phyloP scores from a whole-genome alignment of 352 stramenopile genomes.

The Globisporangium parvum region DNA sequence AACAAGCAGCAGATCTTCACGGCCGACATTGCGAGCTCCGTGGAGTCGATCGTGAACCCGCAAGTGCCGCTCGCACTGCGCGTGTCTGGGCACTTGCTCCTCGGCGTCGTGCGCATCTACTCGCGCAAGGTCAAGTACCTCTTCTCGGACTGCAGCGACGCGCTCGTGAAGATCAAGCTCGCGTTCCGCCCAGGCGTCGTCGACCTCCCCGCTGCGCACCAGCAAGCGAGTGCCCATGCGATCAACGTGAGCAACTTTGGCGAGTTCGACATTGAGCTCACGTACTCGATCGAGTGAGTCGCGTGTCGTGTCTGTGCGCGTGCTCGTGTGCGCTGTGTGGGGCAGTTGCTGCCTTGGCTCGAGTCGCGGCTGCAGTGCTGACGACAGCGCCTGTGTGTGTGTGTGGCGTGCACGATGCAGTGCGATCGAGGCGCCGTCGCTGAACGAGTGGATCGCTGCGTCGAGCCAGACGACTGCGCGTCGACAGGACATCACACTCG shows the following conservation, averaged over 20 bases:
- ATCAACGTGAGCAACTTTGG: conserved; percentile 86
- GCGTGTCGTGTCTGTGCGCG: neutral
- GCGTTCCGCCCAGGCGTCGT: conserved; percentile 87
- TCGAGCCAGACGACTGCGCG: conserved; percentile 72
- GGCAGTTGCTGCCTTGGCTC: neutral
- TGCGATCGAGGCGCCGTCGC: conserved; percentile 47
- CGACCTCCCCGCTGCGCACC: conserved; percentile 56
- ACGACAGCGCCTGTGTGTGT: neutral
- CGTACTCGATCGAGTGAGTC: conserved; percentile 81
- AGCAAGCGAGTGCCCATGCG: conserved; percentile 58
- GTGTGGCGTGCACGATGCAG: conserved; percentile 19
- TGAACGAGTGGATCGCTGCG: conserved; percentile 79
- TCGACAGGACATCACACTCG: conserved; percentile 82
- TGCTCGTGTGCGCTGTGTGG: neutral
- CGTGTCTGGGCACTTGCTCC: conserved; percentile 95
- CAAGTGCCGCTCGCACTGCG: conserved; percentile 95
- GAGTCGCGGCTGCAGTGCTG: neutral
- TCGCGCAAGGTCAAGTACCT: conserved; percentile 97
- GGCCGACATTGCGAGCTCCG: conserved; percentile 95
- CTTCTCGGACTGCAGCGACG: conserved; percentile 97
- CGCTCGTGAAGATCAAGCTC: conserved; percentile 99
- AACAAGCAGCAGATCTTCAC: conserved; percentile 97
- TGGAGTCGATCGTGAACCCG: conserved; percentile 96
- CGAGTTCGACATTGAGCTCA: conserved; percentile 81
- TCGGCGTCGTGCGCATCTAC: conserved; percentile 99